Conservation (phyloP, 768 basidiomycete species). For the Lentinula edodes region DNA sequence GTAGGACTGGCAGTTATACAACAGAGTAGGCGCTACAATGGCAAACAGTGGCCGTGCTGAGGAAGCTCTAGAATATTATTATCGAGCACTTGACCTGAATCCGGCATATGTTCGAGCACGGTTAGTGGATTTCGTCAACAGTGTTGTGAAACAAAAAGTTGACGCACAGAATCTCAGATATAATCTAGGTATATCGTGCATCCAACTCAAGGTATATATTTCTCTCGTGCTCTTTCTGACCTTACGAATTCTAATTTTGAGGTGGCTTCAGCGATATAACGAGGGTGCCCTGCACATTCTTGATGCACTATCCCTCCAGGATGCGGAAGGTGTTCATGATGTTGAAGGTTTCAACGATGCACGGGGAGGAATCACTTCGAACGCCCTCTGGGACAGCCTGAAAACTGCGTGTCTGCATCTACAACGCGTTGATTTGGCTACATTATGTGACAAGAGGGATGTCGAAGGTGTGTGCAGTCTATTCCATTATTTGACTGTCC, state of each 20-base stretch:
- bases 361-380: conserved; percentile 65
- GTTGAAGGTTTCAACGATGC: conserved; percentile 36
- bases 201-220: conserved; percentile 69
- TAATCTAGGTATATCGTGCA: conserved; percentile 90
- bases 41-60: conserved; percentile 81
- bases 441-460: conserved; percentile 66
- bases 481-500: neutral
- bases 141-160: neutral
- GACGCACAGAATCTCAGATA: conserved; percentile 44
- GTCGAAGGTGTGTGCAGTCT: conserved; percentile 44
- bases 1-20: conserved; percentile 90
- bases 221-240: conserved; percentile 10
- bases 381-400: conserved; percentile 83
- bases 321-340: conserved; percentile 69
- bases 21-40: conserved; percentile 90
- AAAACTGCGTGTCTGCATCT: conserved; percentile 79
- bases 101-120: conserved; percentile 88
- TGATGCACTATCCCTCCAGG: conserved; percentile 86
- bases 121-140: conserved; percentile 28
- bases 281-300: conserved; percentile 85
- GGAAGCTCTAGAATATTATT: conserved; percentile 85
- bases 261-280: conserved; percentile 58
- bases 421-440: conserved; percentile 70
- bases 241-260: neutral
- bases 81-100: conserved; percentile 79